Base-by-base conservation (phyloP, 75 land plant genomes). In the Ceratopteris richardii region DNA sequence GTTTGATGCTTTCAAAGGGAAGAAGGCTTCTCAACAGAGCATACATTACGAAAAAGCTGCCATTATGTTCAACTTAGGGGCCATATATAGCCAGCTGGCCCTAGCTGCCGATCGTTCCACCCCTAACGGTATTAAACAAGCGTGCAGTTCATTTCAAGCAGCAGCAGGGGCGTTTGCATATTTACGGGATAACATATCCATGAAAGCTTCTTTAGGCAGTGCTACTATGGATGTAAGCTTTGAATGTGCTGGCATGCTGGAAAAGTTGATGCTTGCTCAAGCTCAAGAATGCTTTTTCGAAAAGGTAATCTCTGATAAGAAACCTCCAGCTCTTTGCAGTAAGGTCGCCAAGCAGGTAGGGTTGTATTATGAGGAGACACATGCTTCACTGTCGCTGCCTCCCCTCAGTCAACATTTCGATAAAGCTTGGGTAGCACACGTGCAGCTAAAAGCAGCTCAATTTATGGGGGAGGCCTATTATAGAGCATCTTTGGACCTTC, bases 261-360 rank as follows among this genome's bases (percentile, higher is more conserved):
- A 95, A 70, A 59, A 76, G 58, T 80, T 95, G 5, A 95, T 95
- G 99, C 85, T 95, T 13, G 99, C 99, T 0, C 99, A 95, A 66
- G 99, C 99, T 0, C 99, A 95, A 71, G 99, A 95, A 58, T 95
- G 99, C 51, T 92, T 95, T 47, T 95, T 83, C 31, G 99, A 95
- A 80, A 95, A 90, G 66, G 90, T 83, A 2, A 73, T 90, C 17
- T 76, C 74, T 0, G 96, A 95, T 40, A 80, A 75, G 14, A 90
- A 88, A 55, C 95, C 96, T 0, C 78, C 85, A 4, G 72, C 78
- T 1, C 66, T 95, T 10, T 95, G 92, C 44, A 68, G 88, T 31
- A 95, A 95, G 65, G 81, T 95, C 30, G 77, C 99, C 17, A 78
- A 81, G 51, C 99, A 95, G 82, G 91, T 87, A 61, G 82, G 90